phyloP scores from a whole-genome alignment of 2,329 filamentous ascomycete species.

The Cercospora sp. region DNA sequence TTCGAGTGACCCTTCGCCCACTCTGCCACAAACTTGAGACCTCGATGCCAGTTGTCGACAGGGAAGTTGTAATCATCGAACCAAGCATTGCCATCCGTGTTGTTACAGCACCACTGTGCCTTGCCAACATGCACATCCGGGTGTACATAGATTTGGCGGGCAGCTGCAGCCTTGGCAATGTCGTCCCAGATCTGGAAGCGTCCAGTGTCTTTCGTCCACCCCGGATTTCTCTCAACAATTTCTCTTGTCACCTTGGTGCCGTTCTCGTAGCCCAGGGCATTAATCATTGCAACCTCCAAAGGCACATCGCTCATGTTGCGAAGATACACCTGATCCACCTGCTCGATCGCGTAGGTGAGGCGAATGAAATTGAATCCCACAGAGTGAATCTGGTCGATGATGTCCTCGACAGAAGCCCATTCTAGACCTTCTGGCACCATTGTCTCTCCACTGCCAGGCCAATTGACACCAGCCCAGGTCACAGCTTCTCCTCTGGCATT shows the following conservation, averaged over 20 bases:
- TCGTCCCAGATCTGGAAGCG: constrained; percentile 42
- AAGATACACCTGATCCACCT: constrained; percentile 46
- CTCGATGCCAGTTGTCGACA: constrained; percentile 29
- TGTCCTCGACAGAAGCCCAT: constrained; percentile 35
- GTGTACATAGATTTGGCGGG: constrained; percentile 57
- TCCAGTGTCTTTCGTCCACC: constrained; percentile 42
- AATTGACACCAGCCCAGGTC: constrained; percentile 39
- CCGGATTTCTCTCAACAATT: constrained; percentile 41
- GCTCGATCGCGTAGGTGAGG: constrained; percentile 46
- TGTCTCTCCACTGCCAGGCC: constrained; percentile 38
- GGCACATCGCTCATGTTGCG: constrained; percentile 42
- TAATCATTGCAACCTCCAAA: constrained; percentile 43
- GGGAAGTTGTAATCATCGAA: constrained; percentile 46
- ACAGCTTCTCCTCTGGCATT: constrained; percentile 28
- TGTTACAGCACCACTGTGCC: constrained; percentile 60
- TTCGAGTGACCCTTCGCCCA: constrained; percentile 31
- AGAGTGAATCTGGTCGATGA: constrained; percentile 35
- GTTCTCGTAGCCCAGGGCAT: constrained; percentile 43
- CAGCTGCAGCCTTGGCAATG: constrained; percentile 27
- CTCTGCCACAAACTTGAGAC: constrained; percentile 27
- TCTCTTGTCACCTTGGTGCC: constrained; percentile 43
- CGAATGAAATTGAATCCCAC: constrained; percentile 39
- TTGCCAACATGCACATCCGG: constrained; percentile 63
- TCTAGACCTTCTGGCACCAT: constrained; percentile 41
- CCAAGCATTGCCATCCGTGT: constrained; percentile 59